These are phyloP conservation scores for Lactarius indigo DNA, from an alignment of 768 basidiomycete species.

Conservation along the genomic window DNA sequence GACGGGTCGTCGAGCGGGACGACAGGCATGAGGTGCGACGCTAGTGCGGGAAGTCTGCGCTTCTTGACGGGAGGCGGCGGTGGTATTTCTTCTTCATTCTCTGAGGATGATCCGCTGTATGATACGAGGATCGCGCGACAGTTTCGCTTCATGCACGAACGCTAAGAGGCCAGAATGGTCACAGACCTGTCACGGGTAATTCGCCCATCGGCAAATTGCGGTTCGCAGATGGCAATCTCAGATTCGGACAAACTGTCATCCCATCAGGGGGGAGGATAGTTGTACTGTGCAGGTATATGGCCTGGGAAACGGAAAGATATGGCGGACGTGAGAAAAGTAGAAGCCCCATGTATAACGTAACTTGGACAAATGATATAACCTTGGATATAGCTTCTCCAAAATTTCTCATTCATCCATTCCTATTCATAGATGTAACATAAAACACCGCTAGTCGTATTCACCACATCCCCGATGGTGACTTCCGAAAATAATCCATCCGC, in stretches of 20 bases:
- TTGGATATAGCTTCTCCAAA: background rate
- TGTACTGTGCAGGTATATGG: background rate
- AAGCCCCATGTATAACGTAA: background rate
- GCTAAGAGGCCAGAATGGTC: too few species aligned
- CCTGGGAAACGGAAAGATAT: background rate
- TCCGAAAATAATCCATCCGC: conserved; percentile 31
- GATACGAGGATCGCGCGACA: conserved; percentile 11
- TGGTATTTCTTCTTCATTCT: background rate
- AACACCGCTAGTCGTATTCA: conserved; percentile 33
- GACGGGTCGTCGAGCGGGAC: conserved; percentile 68
- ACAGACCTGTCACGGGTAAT: background rate
- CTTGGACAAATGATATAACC: background rate
- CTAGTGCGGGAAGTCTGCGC: conserved; percentile 59
- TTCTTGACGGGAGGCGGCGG: conserved; percentile 30
- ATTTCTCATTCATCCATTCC: background rate
- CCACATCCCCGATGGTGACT: conserved; percentile 30
- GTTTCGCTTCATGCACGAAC: conserved; percentile 19
- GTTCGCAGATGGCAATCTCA: too few species aligned
- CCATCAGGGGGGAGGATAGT: too few species aligned
- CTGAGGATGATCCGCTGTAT: conserved; percentile 18
- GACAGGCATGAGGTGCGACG: conserved; percentile 44
- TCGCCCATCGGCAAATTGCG: background rate
- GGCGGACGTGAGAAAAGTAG: background rate
- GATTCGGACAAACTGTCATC: too few species aligned
- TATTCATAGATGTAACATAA: conserved; percentile 39